Evolutionary conservation across 257 asterid genomes (phyloP).

Genomic region (Nicotiana obtusifolia): DNA sequence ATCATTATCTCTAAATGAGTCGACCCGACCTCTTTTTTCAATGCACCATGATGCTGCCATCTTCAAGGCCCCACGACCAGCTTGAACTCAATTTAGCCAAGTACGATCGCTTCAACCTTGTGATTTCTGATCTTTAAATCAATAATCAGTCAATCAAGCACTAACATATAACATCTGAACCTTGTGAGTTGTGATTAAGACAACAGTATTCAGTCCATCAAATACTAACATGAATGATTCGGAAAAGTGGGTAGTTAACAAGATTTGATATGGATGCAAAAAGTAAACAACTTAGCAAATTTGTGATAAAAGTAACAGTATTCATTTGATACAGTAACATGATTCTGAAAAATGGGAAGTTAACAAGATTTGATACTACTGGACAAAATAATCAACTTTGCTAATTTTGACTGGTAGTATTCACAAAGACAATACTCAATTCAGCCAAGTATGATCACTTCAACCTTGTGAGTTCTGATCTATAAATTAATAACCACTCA

Average conservation of each 20-base stretch:
- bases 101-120: neutral
- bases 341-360: neutral
- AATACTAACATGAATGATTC: neutral
- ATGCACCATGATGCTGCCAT: constrained; percentile 56
- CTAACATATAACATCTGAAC: neutral
- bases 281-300: neutral
- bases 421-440: neutral
- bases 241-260: neutral
- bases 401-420: neutral
- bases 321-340: neutral
- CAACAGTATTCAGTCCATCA: neutral
- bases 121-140: neutral
- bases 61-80: constrained; percentile 13
- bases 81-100: constrained; percentile 5
- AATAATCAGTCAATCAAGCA: neutral
- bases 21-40: constrained; percentile 56
- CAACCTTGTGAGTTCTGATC: neutral
- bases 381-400: neutral
- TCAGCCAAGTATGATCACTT: constrained; percentile 7
- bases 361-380: neutral
- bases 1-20: constrained; percentile 45
- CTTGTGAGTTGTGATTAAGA: constrained; percentile 1
- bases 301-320: neutral
- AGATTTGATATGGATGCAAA: neutral
- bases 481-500: neutral